These are phyloP conservation scores for Hsuehochloa calcarea DNA, from an alignment of 176 grass and related monocot genomes.

Conservation along the genomic window DNA sequence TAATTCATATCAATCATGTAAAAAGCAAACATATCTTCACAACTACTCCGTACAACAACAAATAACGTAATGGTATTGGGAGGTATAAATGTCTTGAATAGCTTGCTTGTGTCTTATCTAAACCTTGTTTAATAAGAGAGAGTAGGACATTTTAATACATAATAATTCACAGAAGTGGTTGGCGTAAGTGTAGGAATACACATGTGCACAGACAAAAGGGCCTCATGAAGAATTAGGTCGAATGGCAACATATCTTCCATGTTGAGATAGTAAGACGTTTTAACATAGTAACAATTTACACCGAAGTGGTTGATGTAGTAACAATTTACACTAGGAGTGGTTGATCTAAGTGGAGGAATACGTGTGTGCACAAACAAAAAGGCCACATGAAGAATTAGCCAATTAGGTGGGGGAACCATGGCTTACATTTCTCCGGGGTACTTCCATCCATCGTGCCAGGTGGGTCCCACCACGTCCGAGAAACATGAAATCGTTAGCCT, in stretches of 20 bases:
- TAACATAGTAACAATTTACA: too few relatives aligned
- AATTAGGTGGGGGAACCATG: background rate
- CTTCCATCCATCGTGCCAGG: too few relatives aligned
- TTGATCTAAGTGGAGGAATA: background rate
- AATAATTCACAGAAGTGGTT: background rate
- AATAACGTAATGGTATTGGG: background rate
- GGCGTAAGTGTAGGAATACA: background rate
- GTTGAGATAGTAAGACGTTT: background rate
- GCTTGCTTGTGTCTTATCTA: background rate
- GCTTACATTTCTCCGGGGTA: too few relatives aligned
- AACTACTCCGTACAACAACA: background rate
- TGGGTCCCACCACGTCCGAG: too few relatives aligned
- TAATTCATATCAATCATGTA: constrained; percentile 1
- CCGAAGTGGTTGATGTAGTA: too few relatives aligned
- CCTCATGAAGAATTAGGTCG: background rate
- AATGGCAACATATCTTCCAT: background rate
- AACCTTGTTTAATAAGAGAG: background rate
- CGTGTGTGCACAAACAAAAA: background rate
- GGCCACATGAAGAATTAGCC: background rate
- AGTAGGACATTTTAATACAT: background rate
- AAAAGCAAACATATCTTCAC: background rate
- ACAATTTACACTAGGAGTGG: background rate
- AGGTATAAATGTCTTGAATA: background rate
- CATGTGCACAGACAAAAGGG: background rate
- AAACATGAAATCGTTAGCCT: too few relatives aligned